Conservation (phyloP, 768 basidiomycete species). For the Aureoboletus auriporus region DNA sequence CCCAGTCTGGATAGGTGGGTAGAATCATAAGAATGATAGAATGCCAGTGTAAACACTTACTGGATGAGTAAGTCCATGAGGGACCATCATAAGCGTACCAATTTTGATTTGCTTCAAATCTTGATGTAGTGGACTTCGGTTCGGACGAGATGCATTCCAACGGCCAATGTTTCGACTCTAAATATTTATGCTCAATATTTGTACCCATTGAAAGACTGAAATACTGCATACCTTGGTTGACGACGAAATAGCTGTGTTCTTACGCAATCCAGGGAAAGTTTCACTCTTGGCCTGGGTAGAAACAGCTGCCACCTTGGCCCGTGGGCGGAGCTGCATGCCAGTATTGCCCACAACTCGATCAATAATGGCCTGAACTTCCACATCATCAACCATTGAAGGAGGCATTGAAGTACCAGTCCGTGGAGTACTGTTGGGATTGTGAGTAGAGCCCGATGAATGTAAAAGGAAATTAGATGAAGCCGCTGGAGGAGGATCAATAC, state of each 20-base stretch:
- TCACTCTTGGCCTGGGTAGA: too few relatives aligned
- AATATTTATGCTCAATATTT: neutral
- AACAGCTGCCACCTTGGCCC: too few relatives aligned
- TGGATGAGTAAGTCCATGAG: neutral
- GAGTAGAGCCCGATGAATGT: neutral
- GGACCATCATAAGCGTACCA: slow-evolving; percentile 1
- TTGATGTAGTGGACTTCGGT: neutral
- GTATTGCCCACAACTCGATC: too few relatives aligned
- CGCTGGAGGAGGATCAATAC: neutral
- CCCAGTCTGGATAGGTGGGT: too few relatives aligned
- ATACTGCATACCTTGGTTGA: too few relatives aligned
- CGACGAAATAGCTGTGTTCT: too few relatives aligned
- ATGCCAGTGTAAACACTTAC: slow-evolving; percentile 1
- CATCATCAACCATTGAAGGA: too few relatives aligned
- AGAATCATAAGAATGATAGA: too few relatives aligned
- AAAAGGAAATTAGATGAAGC: neutral
- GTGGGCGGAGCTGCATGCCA: too few relatives aligned
- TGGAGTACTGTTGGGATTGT: neutral
- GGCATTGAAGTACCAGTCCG: neutral
- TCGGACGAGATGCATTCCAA: neutral
- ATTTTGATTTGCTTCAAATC: slow-evolving; percentile 2
- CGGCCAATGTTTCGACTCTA: neutral
- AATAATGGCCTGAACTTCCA: too few relatives aligned
- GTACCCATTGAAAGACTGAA: too few relatives aligned
- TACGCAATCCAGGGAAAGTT: too few relatives aligned